Conservation (phyloP, 2,329 filamentous ascomycete genomes). For the Pseudocercospora eumusae region DNA sequence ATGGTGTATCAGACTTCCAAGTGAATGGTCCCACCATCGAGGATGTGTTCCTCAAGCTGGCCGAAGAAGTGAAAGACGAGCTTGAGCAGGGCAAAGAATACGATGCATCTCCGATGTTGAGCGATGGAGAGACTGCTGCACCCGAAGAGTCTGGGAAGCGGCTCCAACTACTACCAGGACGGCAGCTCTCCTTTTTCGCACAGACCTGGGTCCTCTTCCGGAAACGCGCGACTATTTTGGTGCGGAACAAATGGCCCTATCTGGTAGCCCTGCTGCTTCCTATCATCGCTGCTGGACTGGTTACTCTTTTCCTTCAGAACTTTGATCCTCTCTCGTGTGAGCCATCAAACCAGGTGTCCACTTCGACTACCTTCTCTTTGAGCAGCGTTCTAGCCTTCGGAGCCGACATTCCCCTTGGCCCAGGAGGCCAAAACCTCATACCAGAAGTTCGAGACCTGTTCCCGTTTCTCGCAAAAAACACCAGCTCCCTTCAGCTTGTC, state of each 20-base stretch:
- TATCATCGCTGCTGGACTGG: slow-evolving; percentile 74
- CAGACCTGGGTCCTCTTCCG: slow-evolving; percentile 74
- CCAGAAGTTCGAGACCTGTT: slow-evolving; percentile 32
- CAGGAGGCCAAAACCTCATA: slow-evolving; percentile 37
- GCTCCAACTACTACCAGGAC: slow-evolving; percentile 63
- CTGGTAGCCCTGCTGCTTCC: slow-evolving; percentile 74
- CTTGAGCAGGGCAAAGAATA: slow-evolving; percentile 35
- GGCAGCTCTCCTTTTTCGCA: slow-evolving; percentile 65
- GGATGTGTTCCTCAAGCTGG: slow-evolving; percentile 84
- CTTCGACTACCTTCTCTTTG: slow-evolving; percentile 27
- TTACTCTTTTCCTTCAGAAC: slow-evolving; percentile 70
- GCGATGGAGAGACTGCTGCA: slow-evolving; percentile 26
- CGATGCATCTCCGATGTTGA: slow-evolving; percentile 20
- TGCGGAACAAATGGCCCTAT: slow-evolving; percentile 76
- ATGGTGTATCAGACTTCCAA: slow-evolving; percentile 73
- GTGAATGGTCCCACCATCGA: slow-evolving; percentile 89
- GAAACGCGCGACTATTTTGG: slow-evolving; percentile 76
- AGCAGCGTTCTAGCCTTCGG: slow-evolving; percentile 25
- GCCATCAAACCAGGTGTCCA: slow-evolving; percentile 40
- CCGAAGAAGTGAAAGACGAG: slow-evolving; percentile 71
- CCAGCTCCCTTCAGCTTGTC: slow-evolving; percentile 53
- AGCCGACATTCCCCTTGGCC: slow-evolving; percentile 45
- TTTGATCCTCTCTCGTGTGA: slow-evolving; percentile 55
- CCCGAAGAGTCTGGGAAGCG: slow-evolving; percentile 32
- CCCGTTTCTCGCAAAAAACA: slow-evolving; percentile 26